These are phyloP conservation scores for Pseudogymnoascus sp. DNA, from an alignment of 2,329 filamentous ascomycete genomes.

Conservation along the genomic window DNA sequence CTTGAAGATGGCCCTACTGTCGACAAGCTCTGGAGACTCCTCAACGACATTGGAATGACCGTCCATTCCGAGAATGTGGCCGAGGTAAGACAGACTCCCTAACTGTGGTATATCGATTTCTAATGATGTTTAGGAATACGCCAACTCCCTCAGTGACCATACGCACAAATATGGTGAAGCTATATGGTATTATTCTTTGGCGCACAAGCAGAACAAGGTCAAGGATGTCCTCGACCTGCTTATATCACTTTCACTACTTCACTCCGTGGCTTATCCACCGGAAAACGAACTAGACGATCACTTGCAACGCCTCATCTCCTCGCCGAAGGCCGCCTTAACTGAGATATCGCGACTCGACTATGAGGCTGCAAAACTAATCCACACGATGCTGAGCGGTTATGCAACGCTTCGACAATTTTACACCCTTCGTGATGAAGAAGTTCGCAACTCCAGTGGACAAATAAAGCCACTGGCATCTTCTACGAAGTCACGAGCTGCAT, in stretches of 20 bases:
- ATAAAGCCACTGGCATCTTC: conserved; percentile 42
- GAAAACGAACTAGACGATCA: conserved; percentile 65
- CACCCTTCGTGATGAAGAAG: conserved; percentile 70
- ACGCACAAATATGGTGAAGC: conserved; percentile 78
- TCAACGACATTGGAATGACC: conserved; percentile 71
- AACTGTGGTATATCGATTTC: conserved; percentile 11
- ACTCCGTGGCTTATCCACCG: conserved; percentile 74
- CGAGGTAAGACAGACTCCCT: conserved; percentile 53
- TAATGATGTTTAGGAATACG: conserved; percentile 63
- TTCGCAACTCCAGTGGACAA: conserved; percentile 34
- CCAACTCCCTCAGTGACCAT: conserved; percentile 65
- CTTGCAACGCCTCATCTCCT: conserved; percentile 62
- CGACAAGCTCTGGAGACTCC: conserved; percentile 73
- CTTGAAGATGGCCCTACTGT: conserved; percentile 66
- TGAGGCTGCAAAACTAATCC: conserved; percentile 75
- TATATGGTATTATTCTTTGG: conserved; percentile 84
- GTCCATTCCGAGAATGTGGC: conserved; percentile 75
- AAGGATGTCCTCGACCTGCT: conserved; percentile 81
- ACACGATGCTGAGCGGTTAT: conserved; percentile 84
- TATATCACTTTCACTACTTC: conserved; percentile 78
- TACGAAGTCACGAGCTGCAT: conserved; percentile 63
- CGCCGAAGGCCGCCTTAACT: conserved; percentile 66
- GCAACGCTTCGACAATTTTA: conserved; percentile 88
- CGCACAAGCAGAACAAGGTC: conserved; percentile 71
- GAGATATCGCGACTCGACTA: conserved; percentile 67